These are phyloP conservation scores for Aureobasidium musti DNA, from an alignment of 2,329 filamentous ascomycete genomes.

Conservation along the genomic window DNA sequence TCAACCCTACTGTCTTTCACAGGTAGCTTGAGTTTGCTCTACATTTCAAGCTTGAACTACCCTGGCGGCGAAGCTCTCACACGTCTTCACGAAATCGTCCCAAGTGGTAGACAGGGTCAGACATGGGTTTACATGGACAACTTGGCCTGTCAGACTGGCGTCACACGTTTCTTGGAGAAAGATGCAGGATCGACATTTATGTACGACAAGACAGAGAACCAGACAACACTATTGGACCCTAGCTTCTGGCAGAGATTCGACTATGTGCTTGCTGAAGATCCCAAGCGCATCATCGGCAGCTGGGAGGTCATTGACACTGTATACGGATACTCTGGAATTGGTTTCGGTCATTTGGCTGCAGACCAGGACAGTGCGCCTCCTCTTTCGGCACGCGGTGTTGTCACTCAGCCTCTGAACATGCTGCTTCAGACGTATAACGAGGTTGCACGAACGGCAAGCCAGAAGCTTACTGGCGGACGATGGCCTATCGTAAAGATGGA, in stretches of 20 bases:
- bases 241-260: constrained; percentile 62
- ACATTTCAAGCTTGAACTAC: constrained; percentile 86
- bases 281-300: constrained; percentile 50
- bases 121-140: constrained; percentile 59
- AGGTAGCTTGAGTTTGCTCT: constrained; percentile 67
- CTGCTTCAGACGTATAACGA: not conserved
- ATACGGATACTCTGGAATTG: constrained; percentile 55
- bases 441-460: constrained; percentile 2
- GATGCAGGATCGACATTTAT: constrained; percentile 47
- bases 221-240: constrained; percentile 49
- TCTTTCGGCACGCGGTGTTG: not conserved
- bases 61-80: constrained; percentile 80
- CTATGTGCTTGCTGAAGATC: constrained; percentile 58
- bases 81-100: constrained; percentile 43
- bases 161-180: constrained; percentile 60
- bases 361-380: constrained; percentile 16
- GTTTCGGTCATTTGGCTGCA: constrained; percentile 19
- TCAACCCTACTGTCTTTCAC: constrained; percentile 64
- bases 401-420: constrained; percentile 12
- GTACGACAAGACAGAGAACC: constrained; percentile 63
- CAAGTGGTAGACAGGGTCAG: not conserved
- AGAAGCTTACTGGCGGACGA: constrained; percentile 27
- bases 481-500: constrained; percentile 28
- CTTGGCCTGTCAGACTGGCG: constrained; percentile 63
- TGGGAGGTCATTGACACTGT: constrained; percentile 58